Conservation (phyloP, 2,329 filamentous ascomycete species). For the Nemania sp. region DNA sequence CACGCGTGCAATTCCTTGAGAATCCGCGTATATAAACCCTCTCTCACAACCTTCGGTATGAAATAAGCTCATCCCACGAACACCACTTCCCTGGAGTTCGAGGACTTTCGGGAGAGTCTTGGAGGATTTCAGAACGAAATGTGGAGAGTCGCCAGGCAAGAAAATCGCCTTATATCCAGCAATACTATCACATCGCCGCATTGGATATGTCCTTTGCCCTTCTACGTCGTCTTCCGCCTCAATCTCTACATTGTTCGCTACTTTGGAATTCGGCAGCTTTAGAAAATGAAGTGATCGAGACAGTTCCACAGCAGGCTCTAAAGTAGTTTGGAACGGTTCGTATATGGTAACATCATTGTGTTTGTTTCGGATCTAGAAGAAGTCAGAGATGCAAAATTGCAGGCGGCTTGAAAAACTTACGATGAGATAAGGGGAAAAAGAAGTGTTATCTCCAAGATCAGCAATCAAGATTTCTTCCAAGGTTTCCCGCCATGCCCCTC, state of each 20-base stretch:
- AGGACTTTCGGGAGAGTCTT: slow-evolving; percentile 76
- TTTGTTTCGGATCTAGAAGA: slow-evolving; percentile 68
- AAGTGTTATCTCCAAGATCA: slow-evolving; percentile 76
- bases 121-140: slow-evolving; percentile 80
- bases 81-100: slow-evolving; percentile 68
- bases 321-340: slow-evolving; percentile 67
- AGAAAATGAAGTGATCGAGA: slow-evolving; percentile 69
- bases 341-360: slow-evolving; percentile 87
- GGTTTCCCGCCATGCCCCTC: slow-evolving; percentile 71
- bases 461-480: slow-evolving; percentile 81
- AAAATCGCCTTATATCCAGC: slow-evolving; percentile 81
- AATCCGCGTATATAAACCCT: slow-evolving; percentile 83
- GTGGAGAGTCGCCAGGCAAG: slow-evolving; percentile 76
- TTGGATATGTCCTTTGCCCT: slow-evolving; percentile 53
- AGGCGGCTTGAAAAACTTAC: slow-evolving; percentile 52
- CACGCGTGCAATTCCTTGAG: slow-evolving; percentile 71
- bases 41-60: slow-evolving; percentile 76
- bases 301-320: slow-evolving; percentile 48
- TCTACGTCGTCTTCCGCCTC: slow-evolving; percentile 54
- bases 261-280: slow-evolving; percentile 70
- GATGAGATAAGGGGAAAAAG: slow-evolving; percentile 76
- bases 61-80: slow-evolving; percentile 74
- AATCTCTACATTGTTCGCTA: slow-evolving; percentile 62
- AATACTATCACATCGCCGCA: slow-evolving; percentile 66
- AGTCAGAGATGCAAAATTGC: slow-evolving; percentile 15